Base-by-base conservation (phyloP, 495 filamentous ascomycete species). In the Cenococcum geophilum region DNA sequence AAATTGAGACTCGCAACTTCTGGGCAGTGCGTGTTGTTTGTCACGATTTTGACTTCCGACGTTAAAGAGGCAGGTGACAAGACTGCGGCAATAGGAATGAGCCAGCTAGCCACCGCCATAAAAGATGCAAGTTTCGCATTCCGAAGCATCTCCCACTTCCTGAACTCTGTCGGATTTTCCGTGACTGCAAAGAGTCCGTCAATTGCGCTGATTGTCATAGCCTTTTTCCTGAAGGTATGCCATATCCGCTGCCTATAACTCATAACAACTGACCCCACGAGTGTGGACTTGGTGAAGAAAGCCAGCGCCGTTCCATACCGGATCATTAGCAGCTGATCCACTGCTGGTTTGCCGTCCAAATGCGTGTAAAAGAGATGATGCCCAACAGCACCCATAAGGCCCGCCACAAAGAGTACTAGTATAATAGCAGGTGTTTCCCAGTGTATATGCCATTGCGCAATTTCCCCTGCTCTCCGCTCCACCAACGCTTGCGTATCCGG, bases 61-160 rank as follows among this genome's bases (percentile, higher is more conserved):
- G 75, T 77, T 20, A 77, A 69, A 0, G 75, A 57, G 35, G 70
- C 72, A 16, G 75, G 75, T 9, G 75, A 71, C 5, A 76, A 47
- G 16, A 77, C 71, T 0, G 74, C 71, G 12, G 73, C 73, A 11
- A 76, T 66, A 12, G 74, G 75, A 42, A 76, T 77, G 27, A 75
- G 53, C 74, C 75, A 76, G 32, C 67, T 69, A 18, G 62, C 63
- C 4, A 72, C 14, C 12, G 75, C 75, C 73, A 76, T 75, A 16
- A 75, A 61, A 12, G 72, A 71, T 20, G 74, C 73, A 16, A 76
- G 50, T 52, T 74, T 75, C 16, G 70, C 69, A 34, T 73, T 76
- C 21, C 58, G 48, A 21, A 72, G 62, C 60, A 76, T 73, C 58
- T 75, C 73, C 45, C 61, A 68, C n/a, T 65, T 68, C 4, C 58